phyloP scores from a whole-genome alignment of 75 land plant species.

The Pseudotsuga menziesii region DNA sequence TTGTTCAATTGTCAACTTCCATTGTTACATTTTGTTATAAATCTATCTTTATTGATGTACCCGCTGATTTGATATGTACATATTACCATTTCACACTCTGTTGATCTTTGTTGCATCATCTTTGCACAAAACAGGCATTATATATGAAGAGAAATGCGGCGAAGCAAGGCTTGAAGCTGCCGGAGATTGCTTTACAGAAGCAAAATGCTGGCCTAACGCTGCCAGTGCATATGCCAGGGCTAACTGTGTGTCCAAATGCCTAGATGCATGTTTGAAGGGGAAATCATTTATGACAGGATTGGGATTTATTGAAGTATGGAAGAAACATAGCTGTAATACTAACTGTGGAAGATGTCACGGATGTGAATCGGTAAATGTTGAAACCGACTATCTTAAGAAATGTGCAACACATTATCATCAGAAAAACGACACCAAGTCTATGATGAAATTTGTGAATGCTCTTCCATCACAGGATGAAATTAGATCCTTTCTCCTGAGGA shows the following conservation, averaged over 20 bases:
- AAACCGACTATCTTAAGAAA: conserved; percentile 28
- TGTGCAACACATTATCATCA: conserved; percentile 40
- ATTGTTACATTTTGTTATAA: not conserved
- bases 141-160: conserved; percentile 48
- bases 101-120: not conserved
- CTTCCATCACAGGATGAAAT: conserved; percentile 30
- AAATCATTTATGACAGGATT: conserved; percentile 19
- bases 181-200: conserved; percentile 57
- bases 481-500: conserved; percentile 33
- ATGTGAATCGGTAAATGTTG: conserved; percentile 14
- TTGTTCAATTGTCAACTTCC: not conserved
- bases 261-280: conserved; percentile 20
- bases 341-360: not conserved
- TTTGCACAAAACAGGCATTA: conserved; percentile 5
- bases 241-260: conserved; percentile 32
- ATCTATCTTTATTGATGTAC: not conserved
- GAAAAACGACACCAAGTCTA: conserved; percentile 14
- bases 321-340: not conserved
- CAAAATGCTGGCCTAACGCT: conserved; percentile 38
- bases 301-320: conserved; percentile 4
- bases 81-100: not conserved
- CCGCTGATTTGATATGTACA: not conserved
- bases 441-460: conserved; percentile 59
- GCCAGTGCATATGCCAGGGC: conserved; percentile 48
- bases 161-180: conserved; percentile 36